These are phyloP conservation scores for Entomortierella parvispora DNA, from an alignment of 192 early-diverging fungal species.

Conservation along the genomic window DNA sequence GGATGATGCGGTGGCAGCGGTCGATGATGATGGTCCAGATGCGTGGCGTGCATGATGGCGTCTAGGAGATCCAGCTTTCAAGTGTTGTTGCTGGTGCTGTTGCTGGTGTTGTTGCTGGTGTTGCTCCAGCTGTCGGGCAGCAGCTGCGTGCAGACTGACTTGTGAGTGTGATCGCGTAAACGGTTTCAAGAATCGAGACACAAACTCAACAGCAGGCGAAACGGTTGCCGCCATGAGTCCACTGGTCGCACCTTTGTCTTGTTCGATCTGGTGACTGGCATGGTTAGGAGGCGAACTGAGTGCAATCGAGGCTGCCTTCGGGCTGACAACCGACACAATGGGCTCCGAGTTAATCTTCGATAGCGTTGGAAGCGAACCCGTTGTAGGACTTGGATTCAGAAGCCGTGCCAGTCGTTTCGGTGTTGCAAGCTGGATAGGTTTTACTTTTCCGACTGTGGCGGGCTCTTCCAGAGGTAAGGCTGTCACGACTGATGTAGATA, in stretches of 20 bases:
- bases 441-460: no score
- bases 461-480: no score
- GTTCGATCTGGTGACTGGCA: neutral
- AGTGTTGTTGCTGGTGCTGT: neutral
- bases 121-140: no score
- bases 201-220: constrained; percentile 10
- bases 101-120: neutral
- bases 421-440: no score
- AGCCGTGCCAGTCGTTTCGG: constrained; percentile 29
- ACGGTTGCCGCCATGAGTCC: neutral
- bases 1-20: no score
- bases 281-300: no score
- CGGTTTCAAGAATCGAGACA: constrained; percentile 17
- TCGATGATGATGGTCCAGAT: no score
- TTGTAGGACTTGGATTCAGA: constrained; percentile 26
- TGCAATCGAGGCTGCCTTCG: neutral
- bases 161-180: constrained; percentile 19
- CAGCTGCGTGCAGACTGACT: constrained; percentile 1
- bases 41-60: neutral
- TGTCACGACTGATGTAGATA: neutral
- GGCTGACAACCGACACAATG: constrained; percentile 7
- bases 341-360: constrained; percentile 23
- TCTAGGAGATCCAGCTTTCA: neutral
- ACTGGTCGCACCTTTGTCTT: neutral
- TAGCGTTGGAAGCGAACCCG: constrained; percentile 21